A percentile compares a stretch with the other conserved stretches of the same genome.
Conservation (phyloP, 331 rosid species). For the Telfairia occidentalis region DNA sequence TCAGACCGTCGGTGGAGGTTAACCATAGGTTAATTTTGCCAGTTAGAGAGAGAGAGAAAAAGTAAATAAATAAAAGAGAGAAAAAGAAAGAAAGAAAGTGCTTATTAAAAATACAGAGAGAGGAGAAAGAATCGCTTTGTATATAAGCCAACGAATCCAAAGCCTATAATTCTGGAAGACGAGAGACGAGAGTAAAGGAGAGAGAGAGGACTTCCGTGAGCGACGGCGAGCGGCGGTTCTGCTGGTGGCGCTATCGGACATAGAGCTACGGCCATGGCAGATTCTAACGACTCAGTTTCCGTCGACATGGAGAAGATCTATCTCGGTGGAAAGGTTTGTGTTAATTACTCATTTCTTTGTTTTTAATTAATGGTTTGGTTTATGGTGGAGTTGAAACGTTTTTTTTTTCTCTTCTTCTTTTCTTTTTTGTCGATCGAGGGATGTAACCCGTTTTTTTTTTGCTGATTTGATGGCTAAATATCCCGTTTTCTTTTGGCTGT, state of each 20-base stretch:
- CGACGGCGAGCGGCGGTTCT: constrained; percentile 30
- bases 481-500: neutral
- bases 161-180: constrained; percentile 20
- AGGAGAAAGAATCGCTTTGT: constrained; percentile 27
- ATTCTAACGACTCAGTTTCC: constrained; percentile 57
- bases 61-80: neutral
- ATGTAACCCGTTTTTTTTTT: neutral
- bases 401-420: neutral
- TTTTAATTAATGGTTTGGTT: neutral
- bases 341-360: constrained; percentile 9
- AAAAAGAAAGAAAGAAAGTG: neutral
- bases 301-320: constrained; percentile 79
- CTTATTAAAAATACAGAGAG: neutral
- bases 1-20: constrained; percentile 54
- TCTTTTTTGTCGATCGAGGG: neutral
- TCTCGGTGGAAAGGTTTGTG: constrained; percentile 80
- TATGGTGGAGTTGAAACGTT: neutral
- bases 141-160: constrained; percentile 48
- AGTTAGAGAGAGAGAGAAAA: constrained; percentile 3
- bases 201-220: constrained; percentile 2
- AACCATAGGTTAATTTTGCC: constrained; percentile 32
- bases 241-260: constrained; percentile 18
- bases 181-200: neutral
- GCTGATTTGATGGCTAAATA: neutral
- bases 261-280: constrained; percentile 60